Base-by-base conservation (phyloP, 305 asterid genomes). In the Fraxinus platypoda region DNA sequence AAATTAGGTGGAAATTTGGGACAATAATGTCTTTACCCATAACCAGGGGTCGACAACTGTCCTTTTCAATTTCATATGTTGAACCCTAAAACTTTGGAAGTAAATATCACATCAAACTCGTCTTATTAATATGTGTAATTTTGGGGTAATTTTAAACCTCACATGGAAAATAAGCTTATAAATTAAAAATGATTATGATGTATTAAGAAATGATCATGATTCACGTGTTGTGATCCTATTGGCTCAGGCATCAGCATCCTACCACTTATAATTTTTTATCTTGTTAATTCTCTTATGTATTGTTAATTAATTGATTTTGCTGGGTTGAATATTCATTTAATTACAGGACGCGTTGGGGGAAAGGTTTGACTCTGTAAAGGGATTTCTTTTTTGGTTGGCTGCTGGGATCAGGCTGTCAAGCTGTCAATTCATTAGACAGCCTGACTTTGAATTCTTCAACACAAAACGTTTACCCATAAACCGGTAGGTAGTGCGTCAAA, bases 361-460 rank as follows among this genome's bases (percentile, higher is more conserved):
- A 11, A 80, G 62, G 11, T 81, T 87, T 83, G 83, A 83, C 86
- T 43, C 82, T 66, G 37, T 75, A 7, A 15, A 72, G 8, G 30
- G 43, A 72, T 52, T 12, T 13, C 52, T 25, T 34, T 57, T 78
- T 23, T 11, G 83, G 79, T 75, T 78, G 81, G 68, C 86, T 82
- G 83, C 71, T 77, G 77, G 49, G 57, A 37, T 75, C 49, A 88
- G 88, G 90, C 88, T 85, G 88, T 86, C 91, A 78, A 82, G 90
- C 88, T 85, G 88, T 86, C 91, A 78, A 82, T 64, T 80, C 21
- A 77, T 66, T 78, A 82, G 89, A 78, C 89, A 82, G 91, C 89
- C 88, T 86, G 57, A 68, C 74, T 85, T 71, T 79, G 77, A 26
- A 37, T 74, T 19, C 57, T 66, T 38, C 81, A 68, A 68, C 75